A percentile compares a stretch with the other conserved stretches of the same genome.
Conservation (phyloP, 2,329 filamentous ascomycete genomes). For the Penicillium italicum region DNA sequence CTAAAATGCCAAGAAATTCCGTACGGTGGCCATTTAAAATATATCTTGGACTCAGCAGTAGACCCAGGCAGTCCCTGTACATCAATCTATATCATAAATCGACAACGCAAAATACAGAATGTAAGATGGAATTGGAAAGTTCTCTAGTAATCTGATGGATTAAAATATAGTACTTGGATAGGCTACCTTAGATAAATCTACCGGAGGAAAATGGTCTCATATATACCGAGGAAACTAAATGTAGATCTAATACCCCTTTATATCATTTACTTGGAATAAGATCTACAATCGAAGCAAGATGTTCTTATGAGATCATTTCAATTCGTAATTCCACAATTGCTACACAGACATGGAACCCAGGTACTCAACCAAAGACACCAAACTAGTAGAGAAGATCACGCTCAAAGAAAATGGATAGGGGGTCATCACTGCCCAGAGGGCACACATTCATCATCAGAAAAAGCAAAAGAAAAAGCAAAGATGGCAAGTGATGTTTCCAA, state of each 20-base stretch:
- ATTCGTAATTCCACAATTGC: conserved; percentile 7
- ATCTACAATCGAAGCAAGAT: not conserved
- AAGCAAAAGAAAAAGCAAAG: not conserved
- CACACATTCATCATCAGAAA: conserved; percentile 6
- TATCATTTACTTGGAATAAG: too few relatives aligned
- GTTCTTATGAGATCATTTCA: not conserved
- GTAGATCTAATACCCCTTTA: too few relatives aligned
- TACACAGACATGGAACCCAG: conserved; percentile 15
- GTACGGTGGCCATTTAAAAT: conserved; percentile 16
- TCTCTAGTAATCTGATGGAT: too few relatives aligned
- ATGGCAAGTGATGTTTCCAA: not conserved
- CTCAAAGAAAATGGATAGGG: conserved; percentile 5
- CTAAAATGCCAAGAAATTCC: conserved; percentile 13
- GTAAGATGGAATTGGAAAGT: too few relatives aligned
- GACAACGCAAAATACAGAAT: too few relatives aligned
- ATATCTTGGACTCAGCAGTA: not conserved
- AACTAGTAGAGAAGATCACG: conserved; percentile 15
- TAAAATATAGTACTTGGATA: too few relatives aligned
- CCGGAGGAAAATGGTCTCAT: too few relatives aligned
- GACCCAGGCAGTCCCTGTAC: too few relatives aligned
- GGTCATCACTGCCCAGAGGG: conserved; percentile 5
- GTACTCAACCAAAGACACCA: conserved; percentile 15
- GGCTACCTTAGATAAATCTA: too few relatives aligned
- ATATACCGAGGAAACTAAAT: too few relatives aligned
- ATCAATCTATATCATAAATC: too few relatives aligned